Evolutionary conservation across 495 filamentous ascomycete species (phyloP), one percentile per base, ranked within the genome.

Genomic region (Lentithecium fluviatile): DNA sequence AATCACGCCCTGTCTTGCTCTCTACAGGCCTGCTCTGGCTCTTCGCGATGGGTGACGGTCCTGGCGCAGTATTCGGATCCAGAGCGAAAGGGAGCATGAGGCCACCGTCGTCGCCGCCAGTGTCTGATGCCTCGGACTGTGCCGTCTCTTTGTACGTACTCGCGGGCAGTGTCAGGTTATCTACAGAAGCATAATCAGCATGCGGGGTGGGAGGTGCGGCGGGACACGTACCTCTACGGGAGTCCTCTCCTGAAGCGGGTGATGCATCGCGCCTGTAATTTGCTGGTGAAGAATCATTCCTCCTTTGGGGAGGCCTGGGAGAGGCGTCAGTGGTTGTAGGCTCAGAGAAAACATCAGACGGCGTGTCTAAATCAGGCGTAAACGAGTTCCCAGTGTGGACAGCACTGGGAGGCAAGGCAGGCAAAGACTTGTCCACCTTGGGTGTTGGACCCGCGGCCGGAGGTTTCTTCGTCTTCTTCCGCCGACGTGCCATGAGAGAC

Each of bases 401-500:
- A 21, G 86, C 86, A 70, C 80, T 88, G 7, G 89, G 90, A 36
- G 94, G 94, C 37, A 97, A 78, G 46, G 94, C 94, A 6, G 94
- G 94, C 11, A 98, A 80, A 10, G 91, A 95, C 68, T 99, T 99
- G 74, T 99, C 93, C 29, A 90, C 79, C 49, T 92, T 84, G 74
- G 88, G 82, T 17, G 84, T 79, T 4, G 82, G 79, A 45, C 79
- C 68, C 10, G 72, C 55, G 8, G 73, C 65, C 2, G 62, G 83
- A 76, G 53, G 80, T 83, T 73, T 88, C 87, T 69, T 78, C 62
- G 86, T 82, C 70, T 92, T 93, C 75, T 99, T 99, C 56, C 91
- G 83, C 65, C 95, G 82, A 57, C 95, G 80, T 46, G 94, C 91
- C 95, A 99, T 99, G 29, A 99, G 75, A n/a, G 90, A 91, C 70